Conservation (phyloP, 768 basidiomycete genomes). For the Xerocomellus dryophilus region DNA sequence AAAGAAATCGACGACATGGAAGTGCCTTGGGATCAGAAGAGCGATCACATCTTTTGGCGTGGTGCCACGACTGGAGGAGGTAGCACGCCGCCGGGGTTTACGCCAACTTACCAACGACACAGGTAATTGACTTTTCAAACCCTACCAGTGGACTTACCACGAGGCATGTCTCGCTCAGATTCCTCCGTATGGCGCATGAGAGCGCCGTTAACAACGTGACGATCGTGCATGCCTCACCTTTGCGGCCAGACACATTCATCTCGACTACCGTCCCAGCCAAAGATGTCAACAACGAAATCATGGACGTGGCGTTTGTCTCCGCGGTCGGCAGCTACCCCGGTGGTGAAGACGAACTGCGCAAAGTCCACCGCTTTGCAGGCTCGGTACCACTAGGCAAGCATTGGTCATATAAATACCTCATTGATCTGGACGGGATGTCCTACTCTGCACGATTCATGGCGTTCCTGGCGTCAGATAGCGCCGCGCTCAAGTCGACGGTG, state of each 20-base stretch:
- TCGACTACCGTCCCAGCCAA: conserved; percentile 58
- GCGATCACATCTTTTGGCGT: conserved; percentile 88
- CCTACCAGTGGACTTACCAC: background rate
- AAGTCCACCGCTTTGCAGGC: conserved; percentile 66
- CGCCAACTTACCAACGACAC: conserved; percentile 83
- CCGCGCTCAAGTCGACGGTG: conserved; percentile 85
- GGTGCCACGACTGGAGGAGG: conserved; percentile 97
- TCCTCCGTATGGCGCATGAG: conserved; percentile 76
- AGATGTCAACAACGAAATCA: conserved; percentile 70
- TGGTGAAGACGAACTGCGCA: conserved; percentile 61
- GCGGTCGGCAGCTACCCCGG: conserved; percentile 75
- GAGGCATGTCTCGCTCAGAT: conserved; percentile 31
- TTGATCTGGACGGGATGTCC: conserved; percentile 94
- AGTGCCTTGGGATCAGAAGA: conserved; percentile 83
- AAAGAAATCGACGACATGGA: conserved; percentile 85
- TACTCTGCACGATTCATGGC: conserved; percentile 90
- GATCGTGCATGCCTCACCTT: conserved; percentile 69
- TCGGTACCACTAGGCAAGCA: conserved; percentile 79
- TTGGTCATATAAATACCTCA: conserved; percentile 90
- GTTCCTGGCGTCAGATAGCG: conserved; percentile 83
- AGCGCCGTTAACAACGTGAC: conserved; percentile 47
- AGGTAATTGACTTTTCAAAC: conserved; percentile 42
- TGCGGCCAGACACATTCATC: conserved; percentile 51
- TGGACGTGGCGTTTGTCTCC: conserved; percentile 87
- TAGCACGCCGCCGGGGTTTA: conserved; percentile 78